Base-by-base conservation (phyloP, 306 rosid genomes). In the Rosa persica region DNA sequence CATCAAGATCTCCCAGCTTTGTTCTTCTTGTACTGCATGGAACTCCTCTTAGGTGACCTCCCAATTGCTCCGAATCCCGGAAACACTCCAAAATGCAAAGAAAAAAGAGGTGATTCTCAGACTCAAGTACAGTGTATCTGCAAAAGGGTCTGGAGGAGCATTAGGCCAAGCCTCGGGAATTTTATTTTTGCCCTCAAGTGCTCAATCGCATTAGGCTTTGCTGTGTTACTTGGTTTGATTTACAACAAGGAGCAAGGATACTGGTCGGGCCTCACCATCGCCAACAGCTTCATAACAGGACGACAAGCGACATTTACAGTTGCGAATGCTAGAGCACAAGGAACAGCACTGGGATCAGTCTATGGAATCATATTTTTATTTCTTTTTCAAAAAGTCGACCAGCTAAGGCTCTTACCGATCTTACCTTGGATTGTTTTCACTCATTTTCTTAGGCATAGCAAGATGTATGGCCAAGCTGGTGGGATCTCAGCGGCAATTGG, bases 381-480 rank as follows among this genome's bases (percentile, higher is more conserved):
- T 78, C 30, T 87, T 42, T 82, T 92, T 52, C 71, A 81, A 17
- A 85, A 42, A 15, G 40, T 17, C 75, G 75, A 34, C 72, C 64
- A 81, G 27, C 42, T 90, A 43, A 88, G 85, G 61, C 79, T 92
- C 74, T 78, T 92, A 57, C 46, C 87, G 17, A 83, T 92, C 57
- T 22, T 94, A 25, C 97, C 96, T 48, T 94, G 95, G 95, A 80
- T 92, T 42, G 2, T 83, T 70, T 86, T 94, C 83, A 61, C 86
- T 15, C 88, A 87, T 83, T 88, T 89, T 81, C 85, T 94, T 5
- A 85, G 84, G 82, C 89, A 90, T 17, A 92, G 95, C 74, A 89
- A 80, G 83, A 88, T 87, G 90, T 94, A 92, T 60, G 97, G 98
- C n/a, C 86, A 83, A 90, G 84, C 93, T 44, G 98, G 98, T 34